Evolutionary conservation across 306 rosid genomes (phyloP), one percentile per base, ranked within the genome.

Genomic region (Dalbergia cultrata): DNA sequence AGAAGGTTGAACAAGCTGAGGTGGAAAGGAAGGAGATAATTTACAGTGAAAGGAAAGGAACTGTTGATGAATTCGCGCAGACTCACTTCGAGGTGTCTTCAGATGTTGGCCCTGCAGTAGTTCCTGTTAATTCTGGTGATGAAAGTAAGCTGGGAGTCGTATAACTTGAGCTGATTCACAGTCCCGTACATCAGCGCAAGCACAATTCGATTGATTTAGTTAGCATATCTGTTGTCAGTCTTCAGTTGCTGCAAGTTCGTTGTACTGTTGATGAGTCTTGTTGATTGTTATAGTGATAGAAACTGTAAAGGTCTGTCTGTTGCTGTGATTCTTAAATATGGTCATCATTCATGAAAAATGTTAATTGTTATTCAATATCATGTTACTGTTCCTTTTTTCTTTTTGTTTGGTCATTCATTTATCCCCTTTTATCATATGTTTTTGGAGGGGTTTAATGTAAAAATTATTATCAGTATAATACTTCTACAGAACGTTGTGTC

Each of bases 1-100:
- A 89, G 71, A 94, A 94, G 86, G 89, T 92, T 26, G 94, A 84
- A 37, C 90, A 76, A 79, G 93, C 97, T 1, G 94, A 86, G 82
- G 87, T 80, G 75, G 93, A 85, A 60, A 91, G 86, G 73, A 86
- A 80, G 26, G 91, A 87, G 73, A 74, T 39, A 8, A 41, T 80
- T 71, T 80, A 77, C 62, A 71, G 47, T 67, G 88, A 89, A 79
- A 90, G 88, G 87, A 85, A 90, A 11, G 89, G 79, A 80, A 34
- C 67, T 60, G 71, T 87, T 35, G 85, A 70, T 44, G 84, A 87
- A 13, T 83, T 65, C 73, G 21, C 61, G 13, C 72, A 18, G 60
- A 83, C 50, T 45, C 61, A 78, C 76, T 67, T 83, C 3, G 70
- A 76, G 13, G 67, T 78, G 3, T 52, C 86, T 34, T 73, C 69